Evolutionary conservation across 495 filamentous ascomycete species (phyloP).

Genomic region (Xylaria palmicola): DNA sequence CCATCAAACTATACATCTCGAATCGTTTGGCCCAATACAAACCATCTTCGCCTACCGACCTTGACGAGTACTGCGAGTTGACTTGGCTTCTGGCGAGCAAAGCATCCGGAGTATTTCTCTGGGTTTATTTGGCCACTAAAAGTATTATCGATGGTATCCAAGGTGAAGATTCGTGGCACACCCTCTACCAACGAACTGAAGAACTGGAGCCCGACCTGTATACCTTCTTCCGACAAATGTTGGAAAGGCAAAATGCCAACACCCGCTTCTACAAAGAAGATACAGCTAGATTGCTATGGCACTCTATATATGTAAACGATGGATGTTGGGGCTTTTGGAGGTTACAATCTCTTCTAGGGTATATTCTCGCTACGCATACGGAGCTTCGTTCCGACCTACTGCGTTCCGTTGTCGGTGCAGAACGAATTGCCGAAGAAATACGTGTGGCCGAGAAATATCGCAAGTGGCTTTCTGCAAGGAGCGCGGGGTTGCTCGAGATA

Average conservation of each 20-base stretch:
- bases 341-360: not conserved
- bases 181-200: slow-evolving; percentile 25
- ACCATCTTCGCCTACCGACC: not conserved
- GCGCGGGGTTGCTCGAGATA: not conserved
- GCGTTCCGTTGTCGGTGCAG: not conserved
- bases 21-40: slow-evolving; percentile 14
- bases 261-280: slow-evolving; percentile 5
- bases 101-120: slow-evolving; percentile 42
- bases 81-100: slow-evolving; percentile 4
- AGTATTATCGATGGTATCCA: slow-evolving; percentile 31
- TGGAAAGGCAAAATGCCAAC: slow-evolving; percentile 19
- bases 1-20: slow-evolving; percentile 32
- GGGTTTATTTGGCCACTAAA: slow-evolving; percentile 37
- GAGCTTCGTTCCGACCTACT: not conserved
- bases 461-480: not conserved
- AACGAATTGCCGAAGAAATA: not conserved
- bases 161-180: slow-evolving; percentile 26
- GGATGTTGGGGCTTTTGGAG: not conserved
- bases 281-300: slow-evolving; percentile 7
- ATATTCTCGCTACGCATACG: not conserved
- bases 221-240: slow-evolving; percentile 29
- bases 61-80: not conserved
- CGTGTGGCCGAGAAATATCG: not conserved
- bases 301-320: not conserved
- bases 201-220: slow-evolving; percentile 29